A percentile compares a stretch with the other conserved stretches of the same genome.
phyloP scores from a whole-genome alignment of 2,329 filamentous ascomycete species.

The Apiospora pterosperma region DNA sequence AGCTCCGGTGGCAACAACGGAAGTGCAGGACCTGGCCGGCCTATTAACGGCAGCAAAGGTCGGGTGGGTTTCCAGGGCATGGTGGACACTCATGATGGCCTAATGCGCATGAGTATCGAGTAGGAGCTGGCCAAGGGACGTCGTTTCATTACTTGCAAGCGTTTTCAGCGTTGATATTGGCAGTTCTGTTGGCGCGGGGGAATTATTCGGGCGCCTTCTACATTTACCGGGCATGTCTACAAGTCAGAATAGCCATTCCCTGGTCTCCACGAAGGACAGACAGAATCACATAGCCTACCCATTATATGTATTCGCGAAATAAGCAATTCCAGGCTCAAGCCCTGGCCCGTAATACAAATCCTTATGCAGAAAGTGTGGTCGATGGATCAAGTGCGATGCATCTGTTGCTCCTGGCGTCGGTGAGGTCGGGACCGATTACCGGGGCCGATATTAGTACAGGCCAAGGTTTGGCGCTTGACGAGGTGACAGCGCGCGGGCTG shows the following conservation, averaged over 20 bases:
- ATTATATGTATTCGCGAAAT: not conserved
- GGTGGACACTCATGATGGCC: constrained; percentile 89
- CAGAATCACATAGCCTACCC: not conserved
- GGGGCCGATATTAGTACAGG: not conserved
- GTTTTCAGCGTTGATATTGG: not conserved
- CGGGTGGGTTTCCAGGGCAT: constrained; percentile 85
- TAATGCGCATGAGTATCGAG: constrained; percentile 98
- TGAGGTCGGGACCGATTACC: not conserved
- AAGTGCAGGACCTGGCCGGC: constrained; percentile 31
- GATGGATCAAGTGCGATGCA: not conserved
- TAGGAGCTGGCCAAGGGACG: constrained; percentile 36
- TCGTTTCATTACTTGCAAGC: not conserved
- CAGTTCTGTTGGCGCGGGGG: not conserved
- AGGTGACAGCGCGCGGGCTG: not conserved
- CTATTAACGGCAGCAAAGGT: constrained; percentile 50
- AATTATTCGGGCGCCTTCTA: not conserved
- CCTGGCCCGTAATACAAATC: not conserved
- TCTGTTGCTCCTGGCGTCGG: not conserved
- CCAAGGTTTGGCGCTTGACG: not conserved
- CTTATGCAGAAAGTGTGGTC: not conserved
- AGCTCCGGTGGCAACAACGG: constrained; percentile 30
- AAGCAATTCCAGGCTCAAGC: not conserved
- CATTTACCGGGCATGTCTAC: not conserved
- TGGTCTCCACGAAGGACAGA: not conserved
- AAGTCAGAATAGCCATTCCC: not conserved